A percentile compares a stretch with the other conserved stretches of the same genome.
Evolutionary conservation across 441 rosid genomes (phyloP).

Genomic region (Populus hybrid): DNA sequence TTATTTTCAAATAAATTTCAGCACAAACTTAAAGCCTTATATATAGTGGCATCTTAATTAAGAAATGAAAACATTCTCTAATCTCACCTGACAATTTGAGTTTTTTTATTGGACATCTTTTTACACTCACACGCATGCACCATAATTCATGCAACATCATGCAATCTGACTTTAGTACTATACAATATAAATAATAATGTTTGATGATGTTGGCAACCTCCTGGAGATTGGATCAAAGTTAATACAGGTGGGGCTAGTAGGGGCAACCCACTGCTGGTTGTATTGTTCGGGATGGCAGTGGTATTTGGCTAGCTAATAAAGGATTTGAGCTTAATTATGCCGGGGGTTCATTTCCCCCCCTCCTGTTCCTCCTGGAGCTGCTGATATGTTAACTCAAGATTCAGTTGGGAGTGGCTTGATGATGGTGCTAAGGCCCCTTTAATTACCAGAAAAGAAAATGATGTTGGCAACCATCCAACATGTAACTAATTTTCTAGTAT

Average conservation of each 20-base stretch:
- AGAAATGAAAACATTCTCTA: not conserved
- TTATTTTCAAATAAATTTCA: not conserved
- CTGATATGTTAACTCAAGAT: no score
- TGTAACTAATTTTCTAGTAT: not conserved
- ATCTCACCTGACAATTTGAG: not conserved
- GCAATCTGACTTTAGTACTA: not conserved
- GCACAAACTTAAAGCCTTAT: not conserved
- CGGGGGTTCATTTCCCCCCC: no score
- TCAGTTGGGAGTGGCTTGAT: no score
- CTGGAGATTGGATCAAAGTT: not conserved
- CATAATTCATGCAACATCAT: conserved; percentile 1
- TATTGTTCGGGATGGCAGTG: not conserved
- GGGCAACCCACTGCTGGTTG: not conserved
- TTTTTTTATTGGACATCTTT: not conserved
- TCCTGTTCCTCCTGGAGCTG: no score
- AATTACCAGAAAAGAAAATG: no score
- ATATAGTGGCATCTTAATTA: not conserved
- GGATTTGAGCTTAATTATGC: no score
- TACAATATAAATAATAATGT: not conserved
- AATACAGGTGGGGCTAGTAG: not conserved
- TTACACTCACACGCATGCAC: no score
- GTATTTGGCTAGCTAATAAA: not conserved
- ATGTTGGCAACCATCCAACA: conserved; percentile 26
- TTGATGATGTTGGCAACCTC: not conserved
- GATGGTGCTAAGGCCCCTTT: no score